Evolutionary conservation across 2,329 filamentous ascomycete genomes (phyloP), one percentile per base, ranked within the genome.

Genomic region (Colletotrichum incanum): DNA sequence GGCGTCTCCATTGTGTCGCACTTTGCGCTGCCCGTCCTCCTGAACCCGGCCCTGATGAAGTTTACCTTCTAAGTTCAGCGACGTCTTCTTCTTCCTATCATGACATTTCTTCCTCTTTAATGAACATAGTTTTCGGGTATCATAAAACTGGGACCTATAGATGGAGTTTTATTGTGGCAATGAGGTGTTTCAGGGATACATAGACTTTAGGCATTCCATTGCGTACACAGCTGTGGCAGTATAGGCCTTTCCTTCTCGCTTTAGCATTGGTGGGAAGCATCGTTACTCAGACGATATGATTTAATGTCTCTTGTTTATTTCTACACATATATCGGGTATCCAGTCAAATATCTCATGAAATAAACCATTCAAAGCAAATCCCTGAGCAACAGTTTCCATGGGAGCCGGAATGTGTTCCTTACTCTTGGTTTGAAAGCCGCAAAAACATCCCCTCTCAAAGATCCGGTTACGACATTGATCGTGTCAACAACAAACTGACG

Each of bases 1-100:
- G 80, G 80, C 28, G 85, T 83, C 49, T 81, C 89, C 47, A 82
- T 91, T 14, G 79, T 85, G 55, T 84, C 83, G 47, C 89, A 92
- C 77, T 89, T 91, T 77, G 79, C 89, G 50, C 79, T 91, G 71
- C 90, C 90, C 12, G 86, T 92, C 60, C 84, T 85, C 68, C 80
- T 92, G 73, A 92, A 92, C 76, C 90, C 90, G 26, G 89, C 88
- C 62, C 78, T 92, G 81, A 92, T 92, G 89, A 84, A 86, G 78
- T 90, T 91, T 77, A 89, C 86, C 55, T 91, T 86, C 84, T 91
- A 84, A 77, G 28, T 3, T 1, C 20, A 20, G 16, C 37, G 20
- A 3, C 7, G 11, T 34, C 20, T 39, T 16, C 18, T 16, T 28
- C 20, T 39, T 28, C 20, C 39, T 76, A 67, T 63, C 26, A 20